Base-by-base conservation (phyloP, 2,329 filamentous ascomycete genomes). In the Blastomyces parvus region DNA sequence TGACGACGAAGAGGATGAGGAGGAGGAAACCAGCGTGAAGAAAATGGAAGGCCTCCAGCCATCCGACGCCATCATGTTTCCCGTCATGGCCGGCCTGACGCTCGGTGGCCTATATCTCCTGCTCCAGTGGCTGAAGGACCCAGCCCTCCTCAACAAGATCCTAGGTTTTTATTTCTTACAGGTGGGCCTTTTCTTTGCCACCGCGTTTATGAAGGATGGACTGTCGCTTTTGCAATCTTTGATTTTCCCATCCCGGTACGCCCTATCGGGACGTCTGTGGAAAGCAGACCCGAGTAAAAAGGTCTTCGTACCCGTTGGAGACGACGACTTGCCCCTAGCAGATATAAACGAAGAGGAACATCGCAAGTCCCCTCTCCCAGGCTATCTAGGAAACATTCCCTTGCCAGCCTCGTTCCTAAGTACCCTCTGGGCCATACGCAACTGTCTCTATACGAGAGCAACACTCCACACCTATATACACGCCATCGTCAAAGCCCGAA, bases 91-190 rank as follows among this genome's bases (percentile, higher is more conserved):
- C 6, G 90, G 86, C 1, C 71, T 80, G 11, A 85, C 88, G 0
- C 83, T 97, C 9, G 82, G 86, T 52, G 86, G 86, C 5, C 81
- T 97, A 14, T 97, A 97, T 78, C 87, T 92, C 69, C 80, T 96
- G 64, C 91, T 97, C 72, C 91, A 95, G 74, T 94, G 88, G 83
- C 84, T 97, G 62, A 82, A 93, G 67, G 90, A 96, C 70, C 87
- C 91, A 0, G 81, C 86, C 13, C 79, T 95, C 27, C 77, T 97
- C 70, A 97, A 93, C 78, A 89, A 88, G 75, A 83, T 95, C 48
- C 79, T 97, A 27, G 87, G 89, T 48, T 86, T 83, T 71, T 97
- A 97, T 79, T 92, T 96, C 76, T 89, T 89, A 2, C 75, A 85
- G 64, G 86, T 93, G 72, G 90, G 90, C 0, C 76, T 95, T n/a